phyloP scores from a whole-genome alignment of 306 rosid genomes.

The Cucumis melo region DNA sequence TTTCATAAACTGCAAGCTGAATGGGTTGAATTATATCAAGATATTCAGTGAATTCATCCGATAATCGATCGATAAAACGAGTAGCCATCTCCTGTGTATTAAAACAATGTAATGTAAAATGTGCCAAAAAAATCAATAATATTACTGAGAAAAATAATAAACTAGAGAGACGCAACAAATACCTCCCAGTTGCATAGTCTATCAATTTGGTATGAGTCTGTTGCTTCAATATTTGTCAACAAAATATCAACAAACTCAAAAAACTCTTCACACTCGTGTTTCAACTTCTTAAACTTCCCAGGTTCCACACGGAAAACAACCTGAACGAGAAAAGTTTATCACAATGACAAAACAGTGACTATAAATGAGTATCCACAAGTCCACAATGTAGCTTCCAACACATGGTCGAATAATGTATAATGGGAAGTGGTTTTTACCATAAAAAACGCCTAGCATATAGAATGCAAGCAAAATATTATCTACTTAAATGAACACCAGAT shows the following conservation, averaged over 20 bases:
- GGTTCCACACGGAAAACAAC: constrained; percentile 63
- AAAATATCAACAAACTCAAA: constrained; percentile 29
- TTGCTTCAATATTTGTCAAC: constrained; percentile 22
- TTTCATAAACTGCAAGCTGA: constrained; percentile 82
- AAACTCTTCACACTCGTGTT: constrained; percentile 52
- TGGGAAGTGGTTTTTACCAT: not conserved
- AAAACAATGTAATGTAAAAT: constrained; percentile 5
- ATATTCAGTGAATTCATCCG: constrained; percentile 32
- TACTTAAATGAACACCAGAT: not conserved
- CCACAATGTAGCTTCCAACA: not conserved
- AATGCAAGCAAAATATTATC: not conserved
- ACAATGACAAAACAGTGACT: not conserved
- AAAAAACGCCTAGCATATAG: not conserved
- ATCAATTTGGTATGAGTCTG: constrained; percentile 30
- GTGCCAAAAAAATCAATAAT: not conserved
- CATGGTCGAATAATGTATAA: not conserved
- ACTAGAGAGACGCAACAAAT: not conserved
- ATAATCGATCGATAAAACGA: constrained; percentile 48
- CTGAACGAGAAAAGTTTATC: constrained; percentile 23
- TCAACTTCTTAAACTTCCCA: constrained; percentile 50
- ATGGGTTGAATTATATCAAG: constrained; percentile 73
- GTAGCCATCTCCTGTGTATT: constrained; percentile 49
- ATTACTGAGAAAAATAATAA: not conserved
- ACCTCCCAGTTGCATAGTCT: constrained; percentile 68
- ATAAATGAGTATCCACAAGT: not conserved